Evolutionary conservation across 768 basidiomycete species (phyloP), one percentile per base, ranked within the genome.

Genomic region (Chalciporus sphaerocephalus): DNA sequence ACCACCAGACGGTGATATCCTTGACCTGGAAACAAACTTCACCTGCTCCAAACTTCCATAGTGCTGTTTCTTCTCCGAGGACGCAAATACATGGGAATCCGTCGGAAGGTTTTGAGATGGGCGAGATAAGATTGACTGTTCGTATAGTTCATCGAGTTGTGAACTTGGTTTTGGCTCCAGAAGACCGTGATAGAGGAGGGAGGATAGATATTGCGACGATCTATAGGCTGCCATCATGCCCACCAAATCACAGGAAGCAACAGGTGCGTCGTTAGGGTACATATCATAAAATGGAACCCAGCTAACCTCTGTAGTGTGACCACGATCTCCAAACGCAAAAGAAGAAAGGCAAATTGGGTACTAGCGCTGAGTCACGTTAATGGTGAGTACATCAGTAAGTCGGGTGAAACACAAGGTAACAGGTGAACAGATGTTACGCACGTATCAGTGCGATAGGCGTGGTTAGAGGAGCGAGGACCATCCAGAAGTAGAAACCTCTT

Each of bases 261-360:
- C n/a, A 28, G 12, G 37, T 13, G 15, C 17, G 12, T 42, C 18
- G 45, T 42, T 27, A 46, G 42, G 15, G 24, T 21, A 16, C 23
- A 33, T 21, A 15, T 3, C 21, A 36, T 7, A 22, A 34, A 46
- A 21, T 9, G 13, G 8, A 35, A 42, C 2, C 11, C 6, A 32
- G 24, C 64, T 50, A 46, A 87, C 87, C 87, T 75, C 73, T 78
- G 60, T 84, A 91, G 64, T 92, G 88, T 32, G 82, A 84, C 87
- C 87, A 92, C 34, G 86, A 81, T 35, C 88, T 74, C 88, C 88
- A 92, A 9, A 73, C 77, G 55, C 86, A 89, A 65, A 87, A 92
- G 70, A 92, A 88, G 61, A 92, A 84, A 0, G 88, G 88, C 17
- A 92, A 64, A 60, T 92, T 92, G 23, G 88, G 89, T 65, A 91